These are phyloP conservation scores for Ophiostoma pallidulum DNA, from an alignment of 2,329 filamentous ascomycete genomes.

Conservation along the genomic window DNA sequence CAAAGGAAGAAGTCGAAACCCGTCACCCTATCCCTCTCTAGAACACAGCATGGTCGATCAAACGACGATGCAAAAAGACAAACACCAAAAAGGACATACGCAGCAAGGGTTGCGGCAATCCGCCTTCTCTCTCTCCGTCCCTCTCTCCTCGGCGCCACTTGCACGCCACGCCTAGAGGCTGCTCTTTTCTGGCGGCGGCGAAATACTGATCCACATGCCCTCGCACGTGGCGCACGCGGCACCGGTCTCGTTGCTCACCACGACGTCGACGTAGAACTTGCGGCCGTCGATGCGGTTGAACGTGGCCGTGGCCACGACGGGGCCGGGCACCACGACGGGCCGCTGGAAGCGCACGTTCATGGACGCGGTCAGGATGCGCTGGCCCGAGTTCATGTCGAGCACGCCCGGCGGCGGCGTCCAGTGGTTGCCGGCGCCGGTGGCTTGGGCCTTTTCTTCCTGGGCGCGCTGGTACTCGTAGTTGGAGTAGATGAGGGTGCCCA, in stretches of 20 bases:
- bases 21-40: too few relatives aligned
- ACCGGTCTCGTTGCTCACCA: conserved; percentile 1
- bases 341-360: conserved; percentile 11
- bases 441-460: not conserved
- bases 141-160: too few relatives aligned
- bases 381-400: not conserved
- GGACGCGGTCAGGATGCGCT: conserved; percentile 11
- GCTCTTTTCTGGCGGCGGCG: not conserved
- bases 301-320: conserved; percentile 1
- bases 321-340: conserved; percentile 9
- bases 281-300: conserved; percentile 13
- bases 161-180: conserved; percentile 1
- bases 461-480: conserved; percentile 17
- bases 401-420: conserved; percentile 6
- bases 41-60: too few relatives aligned
- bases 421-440: not conserved
- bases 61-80: too few relatives aligned
- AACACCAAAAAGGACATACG: too few relatives aligned
- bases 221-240: conserved; percentile 10
- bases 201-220: conserved; percentile 15
- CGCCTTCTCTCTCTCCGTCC: too few relatives aligned
- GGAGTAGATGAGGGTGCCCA: conserved; percentile 20
- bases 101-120: too few relatives aligned
- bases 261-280: conserved; percentile 13
- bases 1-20: too few relatives aligned